Base-by-base conservation (phyloP, 1,139 yeast species). In the Kazachstania sp. region DNA sequence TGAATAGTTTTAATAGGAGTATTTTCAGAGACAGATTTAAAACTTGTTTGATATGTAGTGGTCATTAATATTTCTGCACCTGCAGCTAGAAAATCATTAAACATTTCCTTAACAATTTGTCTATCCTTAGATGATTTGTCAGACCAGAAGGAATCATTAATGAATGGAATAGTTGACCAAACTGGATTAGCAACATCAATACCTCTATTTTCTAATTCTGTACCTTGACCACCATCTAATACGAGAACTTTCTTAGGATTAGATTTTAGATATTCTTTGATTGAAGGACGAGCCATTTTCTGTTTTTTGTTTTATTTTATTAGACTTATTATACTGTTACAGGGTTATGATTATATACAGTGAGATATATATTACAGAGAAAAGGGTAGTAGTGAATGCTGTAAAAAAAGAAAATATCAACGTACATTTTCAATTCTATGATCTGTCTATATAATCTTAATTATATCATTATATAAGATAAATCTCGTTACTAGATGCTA, bases 31-130 rank as follows among this genome's bases (percentile, higher is more conserved):
- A 61, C 51, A 6, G 63, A 54, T 29, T 51, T 52, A 46, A 55
- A 60, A 44, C 61, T 75, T 2, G 79, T 73, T 62, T 83, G 92
- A 60, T 83, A 83, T 1, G 86, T 79, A 11, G 79, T 72, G 0
- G 86, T 77, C 45, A 77, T 72, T 39, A 79, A 64, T n/a, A 80
- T 65, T 49, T 81, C 77, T 1, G 84, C 77, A 0, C 88, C 87
- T 12, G 74, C 71, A 11, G 61, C 63, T 31, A 79, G 60, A 59
- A 79, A 83, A 39, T 70, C 72, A 32, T 59, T 50, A 60, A 80
- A 85, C 46, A 83, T 71, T 29, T 67, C 60, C 42, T 68, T 63
- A 29, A 83, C 72, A 37, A 71, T 65, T n/a, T 66, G 61, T 0
- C 80, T 80, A 38, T 74, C 66, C 26, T 69, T 65, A 3, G 56